Conservation (phyloP, 495 filamentous ascomycete genomes). For the Corynascus novoguineensis region DNA sequence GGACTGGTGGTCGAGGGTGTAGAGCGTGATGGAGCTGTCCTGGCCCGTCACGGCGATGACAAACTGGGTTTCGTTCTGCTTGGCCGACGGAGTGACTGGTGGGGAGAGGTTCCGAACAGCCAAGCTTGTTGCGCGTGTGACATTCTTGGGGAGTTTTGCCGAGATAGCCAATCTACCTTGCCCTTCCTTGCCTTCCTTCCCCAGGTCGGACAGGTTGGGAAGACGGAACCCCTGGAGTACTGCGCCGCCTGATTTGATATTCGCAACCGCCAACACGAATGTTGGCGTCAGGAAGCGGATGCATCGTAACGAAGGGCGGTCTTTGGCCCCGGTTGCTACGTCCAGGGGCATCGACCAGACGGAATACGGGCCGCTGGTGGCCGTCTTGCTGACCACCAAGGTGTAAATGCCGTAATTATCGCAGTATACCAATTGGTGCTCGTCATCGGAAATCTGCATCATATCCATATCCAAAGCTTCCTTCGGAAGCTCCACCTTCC, state of each 20-base stretch:
- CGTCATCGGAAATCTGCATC: conserved; percentile 50
- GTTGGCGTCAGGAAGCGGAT: conserved; percentile 75
- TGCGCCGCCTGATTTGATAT: conserved; percentile 43
- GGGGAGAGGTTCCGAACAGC: conserved; percentile 64
- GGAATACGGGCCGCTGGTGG: conserved; percentile 49
- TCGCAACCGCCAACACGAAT: conserved; percentile 60
- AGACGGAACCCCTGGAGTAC: conserved; percentile 50
- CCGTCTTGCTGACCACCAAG: conserved; percentile 45
- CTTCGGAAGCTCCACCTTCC: conserved; percentile 58
- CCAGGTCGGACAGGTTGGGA: conserved; percentile 23
- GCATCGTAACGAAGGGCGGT: conserved; percentile 54
- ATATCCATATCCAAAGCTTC: conserved; percentile 85
- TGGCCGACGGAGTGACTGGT: conserved; percentile 35
- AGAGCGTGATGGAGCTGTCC: conserved; percentile 72
- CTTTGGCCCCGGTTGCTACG: conserved; percentile 40
- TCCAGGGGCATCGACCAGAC: conserved; percentile 57
- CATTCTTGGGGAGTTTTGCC: conserved; percentile 37
- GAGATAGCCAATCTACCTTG: conserved; percentile 40
- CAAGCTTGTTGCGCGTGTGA: conserved; percentile 58
- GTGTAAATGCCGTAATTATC: conserved; percentile 68
- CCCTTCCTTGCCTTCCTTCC: conserved; percentile 30
- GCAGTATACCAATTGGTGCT: conserved; percentile 72
- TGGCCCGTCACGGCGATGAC: conserved; percentile 77
- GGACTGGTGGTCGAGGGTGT: conserved; percentile 59
- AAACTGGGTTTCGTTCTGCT: conserved; percentile 60